Base-by-base conservation (phyloP, 768 basidiomycete genomes). In the Dendrothele bispora region DNA sequence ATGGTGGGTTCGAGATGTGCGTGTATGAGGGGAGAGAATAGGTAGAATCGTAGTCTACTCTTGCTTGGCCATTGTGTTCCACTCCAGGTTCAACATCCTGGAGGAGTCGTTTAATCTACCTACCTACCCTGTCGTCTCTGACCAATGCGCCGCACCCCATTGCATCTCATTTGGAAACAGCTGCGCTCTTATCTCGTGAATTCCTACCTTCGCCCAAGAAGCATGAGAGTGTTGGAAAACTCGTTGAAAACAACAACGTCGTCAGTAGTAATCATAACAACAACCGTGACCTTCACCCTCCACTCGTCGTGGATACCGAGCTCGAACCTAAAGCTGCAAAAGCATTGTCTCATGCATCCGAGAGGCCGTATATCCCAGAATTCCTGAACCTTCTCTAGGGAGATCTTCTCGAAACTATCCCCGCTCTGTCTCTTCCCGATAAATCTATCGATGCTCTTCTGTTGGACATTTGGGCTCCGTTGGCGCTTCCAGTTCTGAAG, bases 221-320 rank as follows among this genome's bases (percentile, higher is more conserved):
- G n/a, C n/a, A n/a, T n/a, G n/a, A 21, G 3, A 6, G 15, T 21
- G 27, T 25, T 28, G 29, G 18, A 24, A 12, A 12, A 20, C 25
- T 32, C 7, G 22, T 2, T 5, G 22, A 3, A 20, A 12, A n/a
- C 22, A 21, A n/a, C n/a, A 11, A 11, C 32, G 11, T n/a, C 32
- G n/a, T 15, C 4, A 32, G 25, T 26, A 4, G 11, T n/a, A 46
- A 37, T n/a, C n/a, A n/a, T n/a, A n/a, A n/a, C n/a, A n/a, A n/a
- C n/a, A n/a, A n/a, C n/a, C n/a, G n/a, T 34, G n/a, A n/a, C n/a
- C n/a, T n/a, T n/a, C n/a, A n/a, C n/a, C 4, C 42, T 30, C 35
- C 50, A 15, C 46, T 48, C n/a, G 45, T 51, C 17, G 40, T 51
- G 22, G 50, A 35, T 28, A 51, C 50, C 8, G 50, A 51, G 38